Evolutionary conservation across 1,139 yeast genomes (phyloP), one percentile per base, ranked within the genome.

Genomic region (Scheffersomyces illinoinensis): DNA sequence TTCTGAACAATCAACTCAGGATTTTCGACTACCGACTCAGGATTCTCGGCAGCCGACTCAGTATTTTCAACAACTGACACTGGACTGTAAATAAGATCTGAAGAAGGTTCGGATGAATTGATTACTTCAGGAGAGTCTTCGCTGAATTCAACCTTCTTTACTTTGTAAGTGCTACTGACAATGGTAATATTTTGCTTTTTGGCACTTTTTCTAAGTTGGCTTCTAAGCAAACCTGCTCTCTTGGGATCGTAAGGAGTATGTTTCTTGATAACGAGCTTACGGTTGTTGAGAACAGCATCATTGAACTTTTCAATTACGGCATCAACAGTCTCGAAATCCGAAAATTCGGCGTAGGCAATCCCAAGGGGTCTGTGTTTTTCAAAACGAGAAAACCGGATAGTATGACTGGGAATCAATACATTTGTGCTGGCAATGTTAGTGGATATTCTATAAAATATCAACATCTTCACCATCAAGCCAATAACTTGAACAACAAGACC

Each of bases 311-410:
- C 69, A 50, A 81, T 75, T 3, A 81, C 91, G 26, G 72, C 71
- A 47, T 75, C 76, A 2, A 89, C 89, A 59, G 76, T 82, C 39
- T 83, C 87, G 19, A 72, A 69, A 49, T 77, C 69, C n/a, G 71
- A 75, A 64, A 89, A 85, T 57, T 85, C 90, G 33, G 84, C 90
- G 71, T 87, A 89, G 0, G 90, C 93, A 62, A 85, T 81, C 1
- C 93, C 92, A 59, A 86, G 74, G 2, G 89, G 84, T 62, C 75
- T 78, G 54, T 77, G 79, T 55, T 74, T 74, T n/a, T 68, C 64
- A 18, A 69, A 67, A 56, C 80, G 73, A 56, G 78, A 72, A 20
- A 84, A 83, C 47, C 82, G 75, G n/a, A 84, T 76, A 1, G 86
- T 82, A 63, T 82, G 84, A 60, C 82, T 81, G 33, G 90, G 90